Conservation (phyloP, 352 stramenopile genomes). For the Pythium grandisporangium region DNA sequence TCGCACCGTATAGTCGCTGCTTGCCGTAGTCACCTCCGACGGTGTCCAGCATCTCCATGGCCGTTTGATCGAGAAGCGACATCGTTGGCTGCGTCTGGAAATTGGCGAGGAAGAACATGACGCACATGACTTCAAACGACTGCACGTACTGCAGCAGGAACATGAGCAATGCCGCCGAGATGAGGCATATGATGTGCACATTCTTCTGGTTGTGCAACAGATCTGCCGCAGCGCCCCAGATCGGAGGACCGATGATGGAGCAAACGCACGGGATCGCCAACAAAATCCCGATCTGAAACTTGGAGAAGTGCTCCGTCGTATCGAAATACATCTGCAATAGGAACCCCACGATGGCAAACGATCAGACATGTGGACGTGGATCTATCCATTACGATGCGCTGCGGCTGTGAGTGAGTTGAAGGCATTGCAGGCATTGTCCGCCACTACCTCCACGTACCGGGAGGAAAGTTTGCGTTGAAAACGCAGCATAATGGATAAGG, state of each 20-base stretch:
- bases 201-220: conserved; percentile 54
- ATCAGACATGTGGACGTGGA: too few relatives aligned
- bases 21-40: conserved; percentile 71
- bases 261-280: conserved; percentile 59
- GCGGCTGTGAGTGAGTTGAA: not conserved
- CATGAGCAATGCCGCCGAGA: conserved; percentile 54
- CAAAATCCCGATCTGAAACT: conserved; percentile 74
- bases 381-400: too few relatives aligned
- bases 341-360: too few relatives aligned
- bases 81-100: conserved; percentile 62
- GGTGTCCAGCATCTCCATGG: conserved; percentile 49
- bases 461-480: conserved; percentile 60
- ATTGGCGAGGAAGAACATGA: conserved; percentile 65
- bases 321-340: conserved; percentile 45
- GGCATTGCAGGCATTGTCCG: not conserved
- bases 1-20: conserved; percentile 58
- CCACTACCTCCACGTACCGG: conserved; percentile 26
- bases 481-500: conserved; percentile 54
- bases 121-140: conserved; percentile 55
- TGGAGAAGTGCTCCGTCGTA: conserved; percentile 38
- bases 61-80: conserved; percentile 57
- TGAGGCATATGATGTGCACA: conserved; percentile 50
- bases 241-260: conserved; percentile 48
- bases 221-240: conserved; percentile 60
- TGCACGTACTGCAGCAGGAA: conserved; percentile 58